Base-by-base conservation (phyloP, 345 rosid genomes). In the Pseudoturritis turrita region DNA sequence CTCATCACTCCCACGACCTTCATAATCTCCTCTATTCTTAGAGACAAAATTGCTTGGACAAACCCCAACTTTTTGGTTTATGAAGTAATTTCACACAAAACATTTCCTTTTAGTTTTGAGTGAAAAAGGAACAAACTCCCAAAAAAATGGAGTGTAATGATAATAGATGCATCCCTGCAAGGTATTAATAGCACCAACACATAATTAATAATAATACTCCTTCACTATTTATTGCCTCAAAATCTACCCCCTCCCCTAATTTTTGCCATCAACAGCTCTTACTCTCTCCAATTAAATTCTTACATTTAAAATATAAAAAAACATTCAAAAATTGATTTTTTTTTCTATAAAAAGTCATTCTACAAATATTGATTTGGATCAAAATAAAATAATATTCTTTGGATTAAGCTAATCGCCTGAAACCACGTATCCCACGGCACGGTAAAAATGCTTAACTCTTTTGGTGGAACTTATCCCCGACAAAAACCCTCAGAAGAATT, bases 1-100 rank as follows among this genome's bases (percentile, higher is more conserved):
- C 82, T 88, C 91, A 78, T 84, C 80, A 75, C 83, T 64, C 70
- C 84, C 79, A 85, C 81, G 78, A 57, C 74, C 66, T 65, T 26
- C 56, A 3, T 15, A 50, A 35, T 39, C 75, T 71, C 45, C 28
- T 66, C 58, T 49, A 58, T 52, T 45, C 60, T 58, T 41, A 9
- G 37, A 14, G 37, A n/a, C 40, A 45, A 33, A 39, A 18, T 61
- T 50, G 68, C 35, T 71, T 37, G 2, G 52, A 60, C 60, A 60
- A 49, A 60, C 39, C 23, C 39, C 21, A 12, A 26, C 39, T 37
- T 37, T 39, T 67, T 37, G 21, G 39, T 60, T 49, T 46, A 46
- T 7, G 23, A 17, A 40, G 5, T 43, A 43, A 13, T 39, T n/a
- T 15, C 49, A 39, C 21, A 59, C 37, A 7, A 18, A 70, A 35